Evolutionary conservation across 2,329 filamentous ascomycete species (phyloP).

Genomic region (Claviceps sp.): DNA sequence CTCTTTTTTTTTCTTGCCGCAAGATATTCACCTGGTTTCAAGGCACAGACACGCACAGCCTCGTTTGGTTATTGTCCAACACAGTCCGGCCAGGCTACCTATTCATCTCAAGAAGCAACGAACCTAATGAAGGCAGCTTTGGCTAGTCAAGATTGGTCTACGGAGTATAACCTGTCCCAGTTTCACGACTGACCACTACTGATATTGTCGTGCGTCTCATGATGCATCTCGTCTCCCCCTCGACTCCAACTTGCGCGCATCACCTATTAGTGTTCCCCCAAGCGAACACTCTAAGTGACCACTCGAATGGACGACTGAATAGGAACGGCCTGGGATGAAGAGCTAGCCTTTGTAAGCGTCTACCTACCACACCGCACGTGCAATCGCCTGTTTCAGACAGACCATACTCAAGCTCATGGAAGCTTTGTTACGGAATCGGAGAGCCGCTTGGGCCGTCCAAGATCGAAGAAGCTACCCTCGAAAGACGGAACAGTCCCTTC

Average conservation of each 20-base stretch:
- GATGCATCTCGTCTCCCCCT: slow-evolving; percentile 4
- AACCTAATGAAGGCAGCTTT: not conserved
- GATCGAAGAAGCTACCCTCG: slow-evolving; percentile 6
- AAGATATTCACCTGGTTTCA: not conserved
- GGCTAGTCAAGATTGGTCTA: too few relatives aligned
- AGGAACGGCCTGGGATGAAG: slow-evolving; percentile 1
- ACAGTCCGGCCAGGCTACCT: not conserved
- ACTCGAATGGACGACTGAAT: not conserved
- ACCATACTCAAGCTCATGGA: slow-evolving; percentile 4
- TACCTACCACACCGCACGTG: slow-evolving; percentile 4
- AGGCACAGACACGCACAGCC: not conserved
- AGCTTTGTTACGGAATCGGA: slow-evolving; percentile 4
- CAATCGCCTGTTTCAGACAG: slow-evolving; percentile 11
- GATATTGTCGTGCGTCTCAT: slow-evolving; percentile 10
- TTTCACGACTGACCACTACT: slow-evolving; percentile 6
- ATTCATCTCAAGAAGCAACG: not conserved
- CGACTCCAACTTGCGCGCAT: not conserved
- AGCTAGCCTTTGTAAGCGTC: slow-evolving; percentile 3
- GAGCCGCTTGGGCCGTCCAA: slow-evolving; percentile 10
- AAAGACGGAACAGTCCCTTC: slow-evolving; percentile 1
- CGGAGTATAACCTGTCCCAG: not conserved
- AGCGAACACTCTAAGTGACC: not conserved
- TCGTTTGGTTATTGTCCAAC: not conserved
- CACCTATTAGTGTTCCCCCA: not conserved
- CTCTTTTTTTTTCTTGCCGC: not conserved